These are phyloP conservation scores for Quercus phellos DNA, from an alignment of 331 rosid genomes.

Conservation along the genomic window DNA sequence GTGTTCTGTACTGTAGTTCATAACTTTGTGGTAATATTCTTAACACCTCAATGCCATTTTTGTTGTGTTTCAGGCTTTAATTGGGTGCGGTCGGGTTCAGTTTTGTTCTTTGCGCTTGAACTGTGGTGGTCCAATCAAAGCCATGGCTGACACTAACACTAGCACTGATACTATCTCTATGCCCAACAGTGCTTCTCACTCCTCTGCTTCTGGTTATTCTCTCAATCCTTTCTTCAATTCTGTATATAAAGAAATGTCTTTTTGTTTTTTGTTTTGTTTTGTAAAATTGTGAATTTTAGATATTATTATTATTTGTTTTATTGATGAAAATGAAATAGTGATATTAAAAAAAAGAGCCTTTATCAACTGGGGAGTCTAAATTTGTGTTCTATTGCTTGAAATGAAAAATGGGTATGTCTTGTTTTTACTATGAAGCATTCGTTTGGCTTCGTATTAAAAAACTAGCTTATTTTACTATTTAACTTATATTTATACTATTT, in stretches of 20 bases:
- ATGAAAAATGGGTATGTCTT: not conserved
- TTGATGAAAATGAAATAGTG: not conserved
- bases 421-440: not conserved
- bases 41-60: not conserved
- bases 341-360: not conserved
- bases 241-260: no score
- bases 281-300: not conserved
- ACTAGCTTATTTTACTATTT: no score
- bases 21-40: not conserved
- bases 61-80: slow-evolving; percentile 15
- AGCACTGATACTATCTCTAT: slow-evolving; percentile 21
- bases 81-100: slow-evolving; percentile 19
- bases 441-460: not conserved
- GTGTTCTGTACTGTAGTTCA: slow-evolving; percentile 3
- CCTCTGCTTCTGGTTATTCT: slow-evolving; percentile 38
- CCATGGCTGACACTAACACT: slow-evolving; percentile 54
- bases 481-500: no score
- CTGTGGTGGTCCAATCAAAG: slow-evolving; percentile 37
- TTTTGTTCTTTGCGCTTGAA: slow-evolving; percentile 26
- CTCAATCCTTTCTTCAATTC: not conserved
- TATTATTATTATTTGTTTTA: not conserved
- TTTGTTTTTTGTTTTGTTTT: not conserved
- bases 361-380: not conserved
- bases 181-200: slow-evolving; percentile 25
- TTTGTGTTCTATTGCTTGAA: not conserved